phyloP scores from a whole-genome alignment of 2,329 filamentous ascomycete genomes.

The Ceratocystis variospora region DNA sequence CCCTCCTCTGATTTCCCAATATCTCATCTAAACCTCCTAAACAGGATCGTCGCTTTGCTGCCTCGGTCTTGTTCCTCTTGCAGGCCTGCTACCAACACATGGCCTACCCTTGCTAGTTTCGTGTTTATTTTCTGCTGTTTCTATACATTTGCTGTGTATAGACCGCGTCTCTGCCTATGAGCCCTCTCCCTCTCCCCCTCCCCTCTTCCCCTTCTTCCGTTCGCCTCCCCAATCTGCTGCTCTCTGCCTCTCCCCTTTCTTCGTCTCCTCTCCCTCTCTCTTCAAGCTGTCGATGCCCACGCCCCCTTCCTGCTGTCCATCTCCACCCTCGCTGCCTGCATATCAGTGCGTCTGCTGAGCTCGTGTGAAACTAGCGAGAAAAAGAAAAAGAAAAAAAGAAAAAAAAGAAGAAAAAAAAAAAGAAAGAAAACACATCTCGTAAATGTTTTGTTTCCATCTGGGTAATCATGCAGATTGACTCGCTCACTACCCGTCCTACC shows the following conservation, averaged over 20 bases:
- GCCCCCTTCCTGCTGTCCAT: too few relatives aligned
- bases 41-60: not conserved
- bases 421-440: not conserved
- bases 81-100: not conserved
- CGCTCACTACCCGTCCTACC: not conserved
- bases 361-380: too few relatives aligned
- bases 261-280: not conserved
- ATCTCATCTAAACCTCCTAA: not conserved
- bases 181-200: not conserved
- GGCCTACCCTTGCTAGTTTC: not conserved
- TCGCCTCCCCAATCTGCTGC: not conserved
- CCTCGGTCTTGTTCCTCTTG: not conserved
- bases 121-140: not conserved
- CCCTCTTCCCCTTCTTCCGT: not conserved
- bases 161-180: not conserved
- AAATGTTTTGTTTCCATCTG: not conserved
- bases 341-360: too few relatives aligned
- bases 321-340: too few relatives aligned
- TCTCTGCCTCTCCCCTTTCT: not conserved
- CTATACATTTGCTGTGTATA: not conserved
- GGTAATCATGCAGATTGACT: not conserved
- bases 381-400: too few relatives aligned
- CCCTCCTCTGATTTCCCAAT: not conserved
- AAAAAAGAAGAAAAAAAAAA: not conserved
- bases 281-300: too few relatives aligned